These are phyloP conservation scores for Zoysia japonica DNA, from an alignment of 176 grass and related monocot species.

Conservation along the genomic window DNA sequence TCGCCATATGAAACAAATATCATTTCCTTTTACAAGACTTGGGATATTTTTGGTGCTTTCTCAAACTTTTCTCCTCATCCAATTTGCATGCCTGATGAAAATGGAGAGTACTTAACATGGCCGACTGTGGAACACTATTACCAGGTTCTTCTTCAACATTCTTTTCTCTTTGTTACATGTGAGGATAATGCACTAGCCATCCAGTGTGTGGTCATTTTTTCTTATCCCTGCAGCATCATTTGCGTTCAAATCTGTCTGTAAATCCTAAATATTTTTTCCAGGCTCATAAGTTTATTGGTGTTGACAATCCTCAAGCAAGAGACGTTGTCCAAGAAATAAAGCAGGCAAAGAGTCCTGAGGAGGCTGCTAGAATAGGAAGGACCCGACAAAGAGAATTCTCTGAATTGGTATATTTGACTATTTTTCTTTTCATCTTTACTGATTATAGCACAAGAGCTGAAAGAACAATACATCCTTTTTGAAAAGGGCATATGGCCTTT, in stretches of 20 bases:
- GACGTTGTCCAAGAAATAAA: constrained; percentile 78
- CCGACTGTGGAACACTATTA: constrained; percentile 93
- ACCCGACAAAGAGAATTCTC: constrained; percentile 73
- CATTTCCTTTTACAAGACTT: constrained; percentile 96
- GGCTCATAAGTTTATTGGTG: constrained; percentile 83
- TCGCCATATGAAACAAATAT: constrained; percentile 90
- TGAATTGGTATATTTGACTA: constrained; percentile 66
- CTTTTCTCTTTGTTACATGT: constrained; percentile 8
- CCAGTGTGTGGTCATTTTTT: neutral
- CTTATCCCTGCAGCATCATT: neutral
- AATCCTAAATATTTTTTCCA: constrained; percentile 34
- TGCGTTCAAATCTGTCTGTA: neutral
- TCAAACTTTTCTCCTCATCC: constrained; percentile 96
- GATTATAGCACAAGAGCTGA: constrained; percentile 3
- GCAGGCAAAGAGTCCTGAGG: constrained; percentile 80
- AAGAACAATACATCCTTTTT: neutral
- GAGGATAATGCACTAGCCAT: neutral
- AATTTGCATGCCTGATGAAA: constrained; percentile 56
- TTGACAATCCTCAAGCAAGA: constrained; percentile 59
- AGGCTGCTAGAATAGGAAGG: constrained; percentile 88
- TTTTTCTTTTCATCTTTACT: neutral
- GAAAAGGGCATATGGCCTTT: neutral
- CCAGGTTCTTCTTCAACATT: constrained; percentile 52
- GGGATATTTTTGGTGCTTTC: constrained; percentile 91
- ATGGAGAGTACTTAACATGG: constrained; percentile 64